phyloP scores from a whole-genome alignment of 306 rosid species.

The Senna siamea region DNA sequence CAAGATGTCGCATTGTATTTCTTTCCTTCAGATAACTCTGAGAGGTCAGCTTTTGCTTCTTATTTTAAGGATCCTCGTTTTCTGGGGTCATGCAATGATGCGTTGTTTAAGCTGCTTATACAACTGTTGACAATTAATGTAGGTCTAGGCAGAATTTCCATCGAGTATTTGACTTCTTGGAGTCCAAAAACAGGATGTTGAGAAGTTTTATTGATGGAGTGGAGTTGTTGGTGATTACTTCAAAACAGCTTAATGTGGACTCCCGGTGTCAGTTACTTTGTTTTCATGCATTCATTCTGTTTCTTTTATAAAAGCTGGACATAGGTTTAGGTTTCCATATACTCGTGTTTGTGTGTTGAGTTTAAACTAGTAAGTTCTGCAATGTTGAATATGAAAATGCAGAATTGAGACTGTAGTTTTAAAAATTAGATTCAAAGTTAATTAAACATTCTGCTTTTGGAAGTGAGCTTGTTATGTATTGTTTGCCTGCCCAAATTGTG shows the following conservation, averaged over 20 bases:
- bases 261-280: slow-evolving; percentile 51
- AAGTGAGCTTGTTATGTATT: not conserved
- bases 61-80: slow-evolving; percentile 13
- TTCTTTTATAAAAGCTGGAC: not conserved
- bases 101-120: slow-evolving; percentile 27
- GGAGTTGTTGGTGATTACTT: slow-evolving; percentile 69
- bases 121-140: slow-evolving; percentile 37
- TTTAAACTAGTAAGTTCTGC: not conserved
- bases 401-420: slow-evolving; percentile 12
- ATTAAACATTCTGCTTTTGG: slow-evolving; percentile 7
- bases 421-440: slow-evolving; percentile 6
- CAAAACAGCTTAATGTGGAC: slow-evolving; percentile 52
- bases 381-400: slow-evolving; percentile 11
- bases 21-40: slow-evolving; percentile 49
- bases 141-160: slow-evolving; percentile 48
- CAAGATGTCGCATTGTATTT: slow-evolving; percentile 72
- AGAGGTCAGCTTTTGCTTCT: slow-evolving; percentile 55
- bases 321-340: not conserved
- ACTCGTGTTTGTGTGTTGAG: not conserved
- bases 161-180: slow-evolving; percentile 57
- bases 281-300: slow-evolving; percentile 28
- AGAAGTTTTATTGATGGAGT: slow-evolving; percentile 54
- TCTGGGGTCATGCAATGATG: not conserved
- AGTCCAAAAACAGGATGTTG: slow-evolving; percentile 51
- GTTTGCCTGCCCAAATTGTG: not conserved